phyloP scores from a whole-genome alignment of 83 land plant species.

The Larix sibirica region DNA sequence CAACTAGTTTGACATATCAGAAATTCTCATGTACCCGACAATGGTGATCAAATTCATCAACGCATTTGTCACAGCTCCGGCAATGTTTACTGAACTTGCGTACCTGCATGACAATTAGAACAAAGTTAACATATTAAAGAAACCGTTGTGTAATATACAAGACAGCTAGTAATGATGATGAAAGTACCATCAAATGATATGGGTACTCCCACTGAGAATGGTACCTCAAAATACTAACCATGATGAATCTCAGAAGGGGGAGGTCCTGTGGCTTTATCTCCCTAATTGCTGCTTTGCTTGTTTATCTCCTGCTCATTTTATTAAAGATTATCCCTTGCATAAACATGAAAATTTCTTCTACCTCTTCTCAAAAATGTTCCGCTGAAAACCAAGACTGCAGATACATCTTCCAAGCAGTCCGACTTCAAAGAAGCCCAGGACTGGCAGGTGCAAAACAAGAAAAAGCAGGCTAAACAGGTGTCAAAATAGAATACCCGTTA shows the following conservation, averaged over 20 bases:
- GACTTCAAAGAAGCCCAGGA: background rate
- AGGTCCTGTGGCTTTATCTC: background rate
- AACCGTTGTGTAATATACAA: background rate
- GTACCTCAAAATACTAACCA: no score
- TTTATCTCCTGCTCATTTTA: background rate
- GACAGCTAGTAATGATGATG: background rate
- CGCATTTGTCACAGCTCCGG: constrained; percentile 74
- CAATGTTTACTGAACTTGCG: constrained; percentile 69
- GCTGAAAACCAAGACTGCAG: background rate
- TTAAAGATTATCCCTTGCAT: background rate
- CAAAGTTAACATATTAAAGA: background rate
- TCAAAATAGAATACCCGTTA: background rate
- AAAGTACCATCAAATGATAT: background rate
- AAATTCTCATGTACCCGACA: constrained; percentile 47
- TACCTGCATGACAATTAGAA: constrained; percentile 37
- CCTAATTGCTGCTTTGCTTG: background rate
- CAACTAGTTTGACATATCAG: background rate
- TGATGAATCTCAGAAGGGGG: no score
- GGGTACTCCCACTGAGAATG: no score
- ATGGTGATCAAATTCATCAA: constrained; percentile 73
- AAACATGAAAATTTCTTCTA: background rate
- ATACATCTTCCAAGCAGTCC: background rate
- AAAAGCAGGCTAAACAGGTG: background rate
- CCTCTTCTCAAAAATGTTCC: background rate
- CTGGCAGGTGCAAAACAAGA: background rate